Evolutionary conservation across 306 rosid genomes (phyloP), one percentile per base, ranked within the genome.

Genomic region (Corylus avellana): DNA sequence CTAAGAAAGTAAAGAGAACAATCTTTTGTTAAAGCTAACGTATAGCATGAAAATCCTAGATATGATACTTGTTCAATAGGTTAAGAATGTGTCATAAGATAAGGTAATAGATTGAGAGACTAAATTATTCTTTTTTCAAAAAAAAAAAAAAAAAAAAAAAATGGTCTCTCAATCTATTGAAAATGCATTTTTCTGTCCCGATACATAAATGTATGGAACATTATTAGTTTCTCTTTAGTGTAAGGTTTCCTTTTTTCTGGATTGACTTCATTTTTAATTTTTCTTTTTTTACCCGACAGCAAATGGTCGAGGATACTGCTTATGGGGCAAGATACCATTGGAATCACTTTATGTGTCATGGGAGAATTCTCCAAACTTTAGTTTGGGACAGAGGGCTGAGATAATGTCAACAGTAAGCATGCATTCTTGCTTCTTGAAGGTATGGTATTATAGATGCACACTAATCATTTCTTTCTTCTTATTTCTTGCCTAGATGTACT

Each of bases 351-450:
- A 90, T 78, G 73, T 67, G 66, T 75, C 87, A 8, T 93, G 94
- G 94, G 84, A 83, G 70, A 83, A 66, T 69, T 84, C 89, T 83
- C 85, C 89, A 46, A 84, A 84, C 74, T 90, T 91, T 77, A 75
- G 80, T 79, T 75, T 84, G 87, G 93, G 90, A 64, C 89, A 82
- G 87, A 86, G 86, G 84, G 93, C 90, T 35, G 92, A 89, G 87
- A 78, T 87, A 63, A 81, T 80, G 77, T 72, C 86, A 32, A 80
- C 86, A 17, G 74, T 88, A 57, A 87, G 89, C 58, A 82, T 93
- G 87, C 76, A 77, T 79, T 87, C 97, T 69, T 91, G 99, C 84
- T 75, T 80, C 74, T 32, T 87, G 63, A 90, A 89, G 98, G 99
- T 96, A 85, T 42, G 79, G 12, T 72, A 61, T 83, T 16, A 77